Conservation (phyloP, 139 green algal species). For the Zygnema cylindricum region DNA sequence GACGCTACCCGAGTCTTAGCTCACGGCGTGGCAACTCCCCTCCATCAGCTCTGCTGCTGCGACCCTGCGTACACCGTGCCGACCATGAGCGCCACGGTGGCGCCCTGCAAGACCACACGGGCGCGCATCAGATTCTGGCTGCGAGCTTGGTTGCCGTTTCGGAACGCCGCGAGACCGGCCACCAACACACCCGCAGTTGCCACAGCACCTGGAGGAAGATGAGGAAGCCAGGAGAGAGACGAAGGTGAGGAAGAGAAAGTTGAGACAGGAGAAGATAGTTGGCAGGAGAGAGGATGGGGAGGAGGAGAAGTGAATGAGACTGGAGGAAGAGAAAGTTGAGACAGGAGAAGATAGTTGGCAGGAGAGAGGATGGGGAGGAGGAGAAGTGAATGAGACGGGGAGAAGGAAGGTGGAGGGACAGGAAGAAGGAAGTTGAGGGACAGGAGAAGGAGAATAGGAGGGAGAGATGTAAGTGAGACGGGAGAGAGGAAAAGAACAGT, state of each 20-base stretch:
- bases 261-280: background rate
- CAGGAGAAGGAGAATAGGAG: too few species aligned
- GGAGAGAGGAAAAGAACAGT: too few species aligned
- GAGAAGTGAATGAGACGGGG: too few species aligned
- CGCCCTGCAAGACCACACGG: conserved; percentile 64
- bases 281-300: too few species aligned
- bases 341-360: too few species aligned
- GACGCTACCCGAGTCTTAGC: background rate
- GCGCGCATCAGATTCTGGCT: conserved; percentile 66
- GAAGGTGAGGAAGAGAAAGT: background rate
- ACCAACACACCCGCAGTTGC: conserved; percentile 53
- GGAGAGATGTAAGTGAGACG: too few species aligned
- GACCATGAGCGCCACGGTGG: conserved; percentile 66
- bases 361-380: too few species aligned
- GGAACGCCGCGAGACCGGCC: conserved; percentile 62
- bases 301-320: too few species aligned
- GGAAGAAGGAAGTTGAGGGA: too few species aligned
- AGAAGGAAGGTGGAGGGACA: too few species aligned
- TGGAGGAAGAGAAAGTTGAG: too few species aligned
- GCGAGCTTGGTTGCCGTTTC: conserved; percentile 50
- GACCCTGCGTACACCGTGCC: conserved; percentile 49
- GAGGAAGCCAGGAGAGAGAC: background rate
- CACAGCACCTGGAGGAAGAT: conserved; percentile 31
- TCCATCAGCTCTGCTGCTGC: background rate
- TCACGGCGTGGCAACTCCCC: background rate